phyloP scores from a whole-genome alignment of 1,139 yeast genomes.

The Suhomyces guaymorum region DNA sequence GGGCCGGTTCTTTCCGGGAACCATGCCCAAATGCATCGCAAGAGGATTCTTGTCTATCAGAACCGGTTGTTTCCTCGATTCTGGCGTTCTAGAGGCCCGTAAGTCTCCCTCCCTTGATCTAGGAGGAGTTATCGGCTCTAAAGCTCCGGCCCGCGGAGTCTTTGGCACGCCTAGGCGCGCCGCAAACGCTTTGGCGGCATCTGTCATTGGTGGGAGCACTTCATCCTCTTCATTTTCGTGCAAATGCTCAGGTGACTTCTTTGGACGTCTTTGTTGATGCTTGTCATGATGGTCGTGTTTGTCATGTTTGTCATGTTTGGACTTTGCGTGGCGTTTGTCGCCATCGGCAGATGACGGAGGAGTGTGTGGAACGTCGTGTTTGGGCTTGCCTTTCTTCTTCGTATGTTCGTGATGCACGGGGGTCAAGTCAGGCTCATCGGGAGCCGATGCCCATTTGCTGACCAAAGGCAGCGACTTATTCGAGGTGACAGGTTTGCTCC shows the following conservation, averaged over 20 bases:
- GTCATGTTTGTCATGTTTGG: too few relatives aligned
- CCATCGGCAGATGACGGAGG: slow-evolving; percentile 7
- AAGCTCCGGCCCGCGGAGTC: too few relatives aligned
- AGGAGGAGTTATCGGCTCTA: too few relatives aligned
- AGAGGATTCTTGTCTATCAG: slow-evolving; percentile 1
- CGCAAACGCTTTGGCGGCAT: slow-evolving; percentile 31
- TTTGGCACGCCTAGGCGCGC: slow-evolving; percentile 23
- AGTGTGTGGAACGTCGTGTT: neutral
- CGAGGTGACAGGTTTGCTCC: slow-evolving; percentile 17
- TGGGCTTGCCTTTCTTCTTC: neutral
- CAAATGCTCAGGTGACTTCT: too few relatives aligned
- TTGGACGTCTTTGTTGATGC: too few relatives aligned
- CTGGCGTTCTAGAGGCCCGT: too few relatives aligned
- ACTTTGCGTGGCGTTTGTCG: neutral
- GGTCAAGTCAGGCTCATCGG: slow-evolving; percentile 2
- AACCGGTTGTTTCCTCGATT: neutral
- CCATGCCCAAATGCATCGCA: neutral
- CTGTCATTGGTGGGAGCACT: slow-evolving; percentile 25
- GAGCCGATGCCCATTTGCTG: slow-evolving; percentile 34
- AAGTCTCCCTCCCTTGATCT: too few relatives aligned
- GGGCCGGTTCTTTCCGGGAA: neutral
- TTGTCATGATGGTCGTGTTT: too few relatives aligned
- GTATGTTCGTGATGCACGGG: neutral
- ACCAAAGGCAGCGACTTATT: slow-evolving; percentile 21
- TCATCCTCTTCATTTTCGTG: slow-evolving; percentile 15